These are phyloP conservation scores for Hypoxylon sp. DNA, from an alignment of 2,329 filamentous ascomycete species.

Conservation along the genomic window DNA sequence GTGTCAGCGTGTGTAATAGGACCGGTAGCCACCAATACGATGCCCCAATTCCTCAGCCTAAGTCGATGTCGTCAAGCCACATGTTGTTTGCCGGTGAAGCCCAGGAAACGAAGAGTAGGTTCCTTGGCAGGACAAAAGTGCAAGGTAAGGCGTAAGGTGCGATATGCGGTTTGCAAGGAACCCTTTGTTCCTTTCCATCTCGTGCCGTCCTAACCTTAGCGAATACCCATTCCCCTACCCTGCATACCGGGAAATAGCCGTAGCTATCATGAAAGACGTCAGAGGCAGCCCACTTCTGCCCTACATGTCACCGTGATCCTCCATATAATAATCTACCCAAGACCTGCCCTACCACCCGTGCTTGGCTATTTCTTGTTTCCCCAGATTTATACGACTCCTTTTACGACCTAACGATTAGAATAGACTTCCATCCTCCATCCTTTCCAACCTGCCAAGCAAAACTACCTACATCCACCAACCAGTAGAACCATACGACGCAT, in stretches of 20 bases:
- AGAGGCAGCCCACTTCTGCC: constrained; percentile 20
- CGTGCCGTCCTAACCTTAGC: constrained; percentile 36
- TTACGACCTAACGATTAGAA: constrained; percentile 19
- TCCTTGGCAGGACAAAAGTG: not conserved
- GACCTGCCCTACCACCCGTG: constrained; percentile 13
- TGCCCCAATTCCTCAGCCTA: constrained; percentile 28
- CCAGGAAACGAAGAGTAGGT: constrained; percentile 11
- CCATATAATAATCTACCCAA: constrained; percentile 30
- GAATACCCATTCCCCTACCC: constrained; percentile 13
- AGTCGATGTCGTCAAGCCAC: constrained; percentile 35
- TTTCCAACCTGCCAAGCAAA: constrained; percentile 25
- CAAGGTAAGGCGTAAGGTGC: not conserved
- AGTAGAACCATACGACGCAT: too few relatives aligned
- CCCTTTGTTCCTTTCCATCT: constrained; percentile 20
- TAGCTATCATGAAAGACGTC: constrained; percentile 38
- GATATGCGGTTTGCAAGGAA: constrained; percentile 12
- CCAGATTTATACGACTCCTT: constrained; percentile 30
- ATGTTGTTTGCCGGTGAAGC: constrained; percentile 7
- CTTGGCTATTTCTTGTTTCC: constrained; percentile 33
- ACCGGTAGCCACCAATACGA: constrained; percentile 32
- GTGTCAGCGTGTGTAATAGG: constrained; percentile 13
- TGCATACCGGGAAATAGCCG: constrained; percentile 19
- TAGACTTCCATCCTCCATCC: constrained; percentile 15
- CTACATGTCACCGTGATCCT: constrained; percentile 22
- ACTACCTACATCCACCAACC: constrained; percentile 7